These are phyloP conservation scores for Beauveria caledonica DNA, from an alignment of 2,329 filamentous ascomycete species.

Conservation along the genomic window DNA sequence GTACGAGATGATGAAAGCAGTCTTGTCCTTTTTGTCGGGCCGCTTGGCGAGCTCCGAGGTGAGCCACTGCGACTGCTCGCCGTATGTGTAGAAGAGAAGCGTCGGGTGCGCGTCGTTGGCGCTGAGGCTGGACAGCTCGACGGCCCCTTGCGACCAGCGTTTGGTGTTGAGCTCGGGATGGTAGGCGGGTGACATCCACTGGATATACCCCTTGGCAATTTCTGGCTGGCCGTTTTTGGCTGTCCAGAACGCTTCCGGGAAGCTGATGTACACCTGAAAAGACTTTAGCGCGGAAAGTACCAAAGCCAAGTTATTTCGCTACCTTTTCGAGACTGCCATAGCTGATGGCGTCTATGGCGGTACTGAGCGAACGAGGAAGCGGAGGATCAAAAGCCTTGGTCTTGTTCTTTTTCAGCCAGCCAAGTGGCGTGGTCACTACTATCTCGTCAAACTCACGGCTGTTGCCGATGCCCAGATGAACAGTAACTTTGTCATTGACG, in stretches of 20 bases:
- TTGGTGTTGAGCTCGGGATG: slow-evolving; percentile 50
- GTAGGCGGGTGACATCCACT: slow-evolving; percentile 68
- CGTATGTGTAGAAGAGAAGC: slow-evolving; percentile 74
- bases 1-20: slow-evolving; percentile 52
- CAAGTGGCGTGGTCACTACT: slow-evolving; percentile 59
- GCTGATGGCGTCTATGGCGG: slow-evolving; percentile 55
- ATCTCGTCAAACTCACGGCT: slow-evolving; percentile 55
- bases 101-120: slow-evolving; percentile 60
- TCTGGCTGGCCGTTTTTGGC: slow-evolving; percentile 29
- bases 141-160: slow-evolving; percentile 65
- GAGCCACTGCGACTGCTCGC: slow-evolving; percentile 50
- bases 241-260: slow-evolving; percentile 69
- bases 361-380: slow-evolving; percentile 46
- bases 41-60: slow-evolving; percentile 37
- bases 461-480: slow-evolving; percentile 39
- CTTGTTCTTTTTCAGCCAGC: slow-evolving; percentile 56
- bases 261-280: slow-evolving; percentile 52
- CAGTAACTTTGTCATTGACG: slow-evolving; percentile 27
- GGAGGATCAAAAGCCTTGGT: slow-evolving; percentile 49
- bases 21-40: slow-evolving; percentile 36
- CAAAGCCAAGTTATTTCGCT: background rate
- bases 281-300: background rate
- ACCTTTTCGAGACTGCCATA: slow-evolving; percentile 68
- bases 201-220: slow-evolving; percentile 57
- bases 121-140: slow-evolving; percentile 66